These are phyloP conservation scores for Escovopsis sp. DNA, from an alignment of 2,329 filamentous ascomycete genomes.

Conservation along the genomic window DNA sequence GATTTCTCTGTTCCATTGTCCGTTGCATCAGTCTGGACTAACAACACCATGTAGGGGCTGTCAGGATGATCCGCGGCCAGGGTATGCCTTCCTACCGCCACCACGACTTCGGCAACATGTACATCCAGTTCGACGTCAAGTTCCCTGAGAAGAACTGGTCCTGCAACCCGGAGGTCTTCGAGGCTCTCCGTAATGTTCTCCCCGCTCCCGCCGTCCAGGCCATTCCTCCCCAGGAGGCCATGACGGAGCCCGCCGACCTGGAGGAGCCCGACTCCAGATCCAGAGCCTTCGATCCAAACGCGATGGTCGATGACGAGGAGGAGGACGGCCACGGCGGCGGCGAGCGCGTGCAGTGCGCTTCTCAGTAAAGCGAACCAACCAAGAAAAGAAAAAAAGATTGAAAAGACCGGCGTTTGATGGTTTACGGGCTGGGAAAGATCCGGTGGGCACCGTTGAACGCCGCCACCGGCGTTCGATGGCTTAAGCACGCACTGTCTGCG, in stretches of 20 bases:
- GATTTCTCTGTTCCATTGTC: background rate
- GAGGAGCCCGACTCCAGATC: slow-evolving; percentile 67
- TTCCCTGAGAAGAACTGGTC: slow-evolving; percentile 74
- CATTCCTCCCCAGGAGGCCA: slow-evolving; percentile 63
- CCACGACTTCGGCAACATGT: slow-evolving; percentile 90
- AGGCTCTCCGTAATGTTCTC: slow-evolving; percentile 71
- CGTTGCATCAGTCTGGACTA: background rate
- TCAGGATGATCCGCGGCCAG: slow-evolving; percentile 91
- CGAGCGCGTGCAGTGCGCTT: slow-evolving; percentile 76
- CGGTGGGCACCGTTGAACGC: no score
- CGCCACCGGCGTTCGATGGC: no score
- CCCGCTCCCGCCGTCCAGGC: slow-evolving; percentile 51
- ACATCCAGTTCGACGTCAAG: slow-evolving; percentile 94
- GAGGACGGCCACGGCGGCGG: slow-evolving; percentile 60
- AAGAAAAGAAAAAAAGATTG: background rate
- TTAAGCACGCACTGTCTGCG: slow-evolving; percentile 4
- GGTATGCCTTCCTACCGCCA: slow-evolving; percentile 95
- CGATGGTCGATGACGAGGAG: slow-evolving; percentile 58
- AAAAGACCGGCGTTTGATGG: background rate
- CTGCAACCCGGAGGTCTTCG: slow-evolving; percentile 52
- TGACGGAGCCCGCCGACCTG: slow-evolving; percentile 80
- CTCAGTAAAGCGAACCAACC: slow-evolving; percentile 46
- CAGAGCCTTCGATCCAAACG: slow-evolving; percentile 48
- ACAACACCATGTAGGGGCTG: slow-evolving; percentile 43
- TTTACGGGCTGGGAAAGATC: no score